Evolutionary conservation across 345 rosid species (phyloP).

Genomic region (Lepidium africanum): DNA sequence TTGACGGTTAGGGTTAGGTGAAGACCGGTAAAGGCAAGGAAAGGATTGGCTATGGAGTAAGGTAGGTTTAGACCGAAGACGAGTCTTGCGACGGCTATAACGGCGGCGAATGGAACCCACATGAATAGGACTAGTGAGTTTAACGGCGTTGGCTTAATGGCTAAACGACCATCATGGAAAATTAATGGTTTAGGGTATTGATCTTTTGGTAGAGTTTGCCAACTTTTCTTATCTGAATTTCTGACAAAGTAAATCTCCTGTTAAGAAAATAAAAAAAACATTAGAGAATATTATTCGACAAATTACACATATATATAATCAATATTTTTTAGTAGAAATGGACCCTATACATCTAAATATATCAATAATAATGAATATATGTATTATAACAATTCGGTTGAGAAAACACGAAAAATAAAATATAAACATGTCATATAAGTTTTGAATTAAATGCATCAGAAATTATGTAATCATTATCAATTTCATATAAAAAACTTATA

Average conservation of each 20-base stretch:
- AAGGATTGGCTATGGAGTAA: constrained; percentile 36
- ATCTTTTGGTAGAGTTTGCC: constrained; percentile 43
- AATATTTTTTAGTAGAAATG: too few relatives aligned
- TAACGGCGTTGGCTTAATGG: constrained; percentile 44
- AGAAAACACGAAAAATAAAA: not conserved
- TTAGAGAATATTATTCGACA: constrained; percentile 15
- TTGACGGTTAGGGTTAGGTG: constrained; percentile 21
- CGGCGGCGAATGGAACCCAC: constrained; percentile 53
- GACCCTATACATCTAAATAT: not conserved
- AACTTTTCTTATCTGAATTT: constrained; percentile 45
- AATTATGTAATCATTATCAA: not conserved
- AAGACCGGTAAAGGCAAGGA: constrained; percentile 46
- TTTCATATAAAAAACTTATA: too few relatives aligned
- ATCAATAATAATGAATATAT: not conserved
- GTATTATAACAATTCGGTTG: not conserved
- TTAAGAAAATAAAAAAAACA: constrained; percentile 24
- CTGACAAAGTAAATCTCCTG: constrained; percentile 58
- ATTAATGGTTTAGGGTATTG: constrained; percentile 55
- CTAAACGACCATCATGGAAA: constrained; percentile 79
- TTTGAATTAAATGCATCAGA: not conserved
- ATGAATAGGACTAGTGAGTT: constrained; percentile 48
- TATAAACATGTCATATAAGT: not conserved
- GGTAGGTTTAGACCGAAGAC: constrained; percentile 35
- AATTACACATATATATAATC: not conserved
- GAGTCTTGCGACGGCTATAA: constrained; percentile 22